A percentile compares a stretch with the other conserved stretches of the same genome.
Conservation (phyloP, 2,329 filamentous ascomycete genomes). For the Podosphaera xanthii region DNA sequence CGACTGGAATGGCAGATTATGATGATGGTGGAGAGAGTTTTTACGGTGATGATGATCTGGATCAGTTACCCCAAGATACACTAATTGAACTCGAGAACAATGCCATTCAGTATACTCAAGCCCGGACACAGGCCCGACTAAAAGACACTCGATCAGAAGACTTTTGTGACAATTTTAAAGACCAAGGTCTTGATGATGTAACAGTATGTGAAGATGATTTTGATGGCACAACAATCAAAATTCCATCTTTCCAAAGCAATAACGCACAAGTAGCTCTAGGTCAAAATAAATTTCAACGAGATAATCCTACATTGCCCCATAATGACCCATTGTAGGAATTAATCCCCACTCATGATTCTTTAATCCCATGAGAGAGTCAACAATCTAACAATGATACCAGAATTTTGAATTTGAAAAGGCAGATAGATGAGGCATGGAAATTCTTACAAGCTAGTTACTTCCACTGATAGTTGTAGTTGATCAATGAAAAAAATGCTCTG, state of each 20-base stretch:
- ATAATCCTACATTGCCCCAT: too few relatives aligned
- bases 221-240: slow-evolving; percentile 31
- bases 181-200: background rate
- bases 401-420: slow-evolving; percentile 8
- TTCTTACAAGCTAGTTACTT: background rate
- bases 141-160: slow-evolving; percentile 16
- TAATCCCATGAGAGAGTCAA: too few relatives aligned
- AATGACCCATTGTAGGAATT: too few relatives aligned
- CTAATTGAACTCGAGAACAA: slow-evolving; percentile 40
- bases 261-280: slow-evolving; percentile 6
- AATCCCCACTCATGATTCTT: too few relatives aligned
- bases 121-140: slow-evolving; percentile 7
- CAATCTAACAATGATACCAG: slow-evolving; percentile 1
- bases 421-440: slow-evolving; percentile 11
- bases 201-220: slow-evolving; percentile 19
- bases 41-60: slow-evolving; percentile 41
- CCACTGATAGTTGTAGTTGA: slow-evolving; percentile 10
- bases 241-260: slow-evolving; percentile 5
- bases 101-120: slow-evolving; percentile 33
- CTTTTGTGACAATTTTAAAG: slow-evolving; percentile 16
- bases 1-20: slow-evolving; percentile 18
- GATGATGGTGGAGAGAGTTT: slow-evolving; percentile 26
- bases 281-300: slow-evolving; percentile 1
- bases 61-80: slow-evolving; percentile 32
- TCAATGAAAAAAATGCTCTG: slow-evolving; percentile 31